Evolutionary conservation across 2,329 filamentous ascomycete genomes (phyloP).

Genomic region (Clonostachys rhizophaga): DNA sequence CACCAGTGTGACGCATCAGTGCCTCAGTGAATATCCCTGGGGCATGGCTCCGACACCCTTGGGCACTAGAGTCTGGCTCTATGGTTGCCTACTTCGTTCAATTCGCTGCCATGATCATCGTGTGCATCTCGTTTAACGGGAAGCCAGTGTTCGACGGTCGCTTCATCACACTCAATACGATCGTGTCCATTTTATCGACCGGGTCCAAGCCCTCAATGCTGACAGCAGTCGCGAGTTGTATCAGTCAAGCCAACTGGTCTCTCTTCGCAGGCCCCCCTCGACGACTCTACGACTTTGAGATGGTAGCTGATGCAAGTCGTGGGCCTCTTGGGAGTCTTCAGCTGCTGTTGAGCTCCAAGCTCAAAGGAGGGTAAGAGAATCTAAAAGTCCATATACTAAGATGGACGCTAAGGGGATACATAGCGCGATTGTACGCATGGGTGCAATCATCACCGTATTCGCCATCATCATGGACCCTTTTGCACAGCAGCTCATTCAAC

Average conservation of each 20-base stretch:
- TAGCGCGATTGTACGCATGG: background rate
- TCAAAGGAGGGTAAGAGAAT: too few relatives aligned
- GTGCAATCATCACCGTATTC: background rate
- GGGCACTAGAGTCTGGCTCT: too few relatives aligned
- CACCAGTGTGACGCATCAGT: too few relatives aligned
- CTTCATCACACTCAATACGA: conserved; percentile 9
- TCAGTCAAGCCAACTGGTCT: conserved; percentile 12
- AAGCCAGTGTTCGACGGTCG: conserved; percentile 7
- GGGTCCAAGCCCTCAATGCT: conserved; percentile 5
- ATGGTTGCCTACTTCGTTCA: too few relatives aligned
- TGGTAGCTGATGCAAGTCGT: conserved; percentile 7
- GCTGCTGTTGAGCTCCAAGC: background rate
- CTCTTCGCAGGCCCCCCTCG: conserved; percentile 3
- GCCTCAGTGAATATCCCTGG: too few relatives aligned
- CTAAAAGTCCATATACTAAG: too few relatives aligned
- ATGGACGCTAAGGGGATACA: too few relatives aligned
- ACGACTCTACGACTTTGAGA: conserved; percentile 10
- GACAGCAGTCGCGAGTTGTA: conserved; percentile 6
- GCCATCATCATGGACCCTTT: background rate
- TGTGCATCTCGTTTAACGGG: conserved; percentile 1
- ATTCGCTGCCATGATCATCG: too few relatives aligned
- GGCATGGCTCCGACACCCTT: too few relatives aligned
- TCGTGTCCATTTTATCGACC: conserved; percentile 8
- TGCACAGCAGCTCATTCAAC: background rate
- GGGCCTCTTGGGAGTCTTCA: conserved; percentile 3